Evolutionary conservation across 2,329 filamentous ascomycete species (phyloP).

Genomic region (Curvularia spicifera): DNA sequence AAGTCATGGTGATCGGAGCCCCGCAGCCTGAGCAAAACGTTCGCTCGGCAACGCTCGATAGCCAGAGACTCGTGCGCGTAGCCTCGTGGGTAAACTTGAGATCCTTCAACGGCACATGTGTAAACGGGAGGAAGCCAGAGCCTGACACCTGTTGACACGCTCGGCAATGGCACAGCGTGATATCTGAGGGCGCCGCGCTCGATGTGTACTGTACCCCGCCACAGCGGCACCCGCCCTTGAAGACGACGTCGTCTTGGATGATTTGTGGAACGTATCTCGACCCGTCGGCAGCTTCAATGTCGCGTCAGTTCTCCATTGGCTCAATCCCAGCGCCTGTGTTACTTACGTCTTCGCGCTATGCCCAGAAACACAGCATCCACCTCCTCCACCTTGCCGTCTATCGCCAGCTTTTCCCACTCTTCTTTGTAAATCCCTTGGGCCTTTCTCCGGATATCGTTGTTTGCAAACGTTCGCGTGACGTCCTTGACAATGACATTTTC

Average conservation of each 20-base stretch:
- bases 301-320: background rate
- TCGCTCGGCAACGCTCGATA: constrained; percentile 53
- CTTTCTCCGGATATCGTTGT: constrained; percentile 40
- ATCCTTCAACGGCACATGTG: constrained; percentile 42
- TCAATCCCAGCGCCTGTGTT: background rate
- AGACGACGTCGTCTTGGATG: constrained; percentile 23
- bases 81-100: constrained; percentile 46
- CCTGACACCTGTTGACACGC: constrained; percentile 59
- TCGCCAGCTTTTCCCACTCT: constrained; percentile 50
- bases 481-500: constrained; percentile 40
- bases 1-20: constrained; percentile 55
- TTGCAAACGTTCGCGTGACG: constrained; percentile 35
- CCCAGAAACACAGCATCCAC: constrained; percentile 50
- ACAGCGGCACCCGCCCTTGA: constrained; percentile 56
- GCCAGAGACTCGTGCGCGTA: constrained; percentile 41
- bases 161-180: constrained; percentile 57
- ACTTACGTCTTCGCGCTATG: constrained; percentile 44
- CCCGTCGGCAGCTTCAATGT: constrained; percentile 33
- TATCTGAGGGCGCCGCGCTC: constrained; percentile 42
- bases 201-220: constrained; percentile 52
- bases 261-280: constrained; percentile 27
- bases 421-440: constrained; percentile 45
- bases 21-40: constrained; percentile 57
- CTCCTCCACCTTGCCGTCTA: constrained; percentile 48
- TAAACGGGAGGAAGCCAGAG: constrained; percentile 54